These are phyloP conservation scores for Alternaria ventricosa DNA, from an alignment of 2,329 filamentous ascomycete genomes.

Conservation along the genomic window DNA sequence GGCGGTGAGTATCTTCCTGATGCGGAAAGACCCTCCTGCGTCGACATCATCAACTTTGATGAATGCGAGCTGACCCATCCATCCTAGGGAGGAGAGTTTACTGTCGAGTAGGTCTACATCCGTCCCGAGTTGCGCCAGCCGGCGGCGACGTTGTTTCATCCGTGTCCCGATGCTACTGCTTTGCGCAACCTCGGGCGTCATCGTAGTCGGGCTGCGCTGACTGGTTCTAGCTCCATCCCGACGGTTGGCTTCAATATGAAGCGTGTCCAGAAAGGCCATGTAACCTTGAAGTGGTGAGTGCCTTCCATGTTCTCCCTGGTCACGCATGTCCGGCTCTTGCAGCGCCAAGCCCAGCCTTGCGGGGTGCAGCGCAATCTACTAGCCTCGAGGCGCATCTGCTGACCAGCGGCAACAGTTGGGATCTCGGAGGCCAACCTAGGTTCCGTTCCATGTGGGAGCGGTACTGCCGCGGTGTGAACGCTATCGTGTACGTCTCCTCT, in stretches of 20 bases:
- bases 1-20: constrained; percentile 72
- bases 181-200: constrained; percentile 38
- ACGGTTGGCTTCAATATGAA: constrained; percentile 99
- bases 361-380: constrained; percentile 38
- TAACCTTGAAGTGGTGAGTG: constrained; percentile 88
- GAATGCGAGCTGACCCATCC: constrained; percentile 36
- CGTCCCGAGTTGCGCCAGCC: constrained; percentile 32
- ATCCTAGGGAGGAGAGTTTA: constrained; percentile 92
- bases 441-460: constrained; percentile 99
- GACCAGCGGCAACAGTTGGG: constrained; percentile 70
- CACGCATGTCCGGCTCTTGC: constrained; percentile 47
- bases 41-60: constrained; percentile 25
- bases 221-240: constrained; percentile 81
- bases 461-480: constrained; percentile 96
- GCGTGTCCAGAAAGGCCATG: constrained; percentile 95
- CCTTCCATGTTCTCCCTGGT: constrained; percentile 36
- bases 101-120: constrained; percentile 82
- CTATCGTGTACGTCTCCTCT: constrained; percentile 73
- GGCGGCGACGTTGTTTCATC: constrained; percentile 35
- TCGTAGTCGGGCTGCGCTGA: constrained; percentile 45
- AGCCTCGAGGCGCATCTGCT: constrained; percentile 39
- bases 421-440: constrained; percentile 93
- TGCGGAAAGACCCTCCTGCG: constrained; percentile 41
- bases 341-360: constrained; percentile 44
- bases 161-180: constrained; percentile 33